Conservation (phyloP, 2,329 filamentous ascomycete species). For the Microcyclosporella mali region DNA sequence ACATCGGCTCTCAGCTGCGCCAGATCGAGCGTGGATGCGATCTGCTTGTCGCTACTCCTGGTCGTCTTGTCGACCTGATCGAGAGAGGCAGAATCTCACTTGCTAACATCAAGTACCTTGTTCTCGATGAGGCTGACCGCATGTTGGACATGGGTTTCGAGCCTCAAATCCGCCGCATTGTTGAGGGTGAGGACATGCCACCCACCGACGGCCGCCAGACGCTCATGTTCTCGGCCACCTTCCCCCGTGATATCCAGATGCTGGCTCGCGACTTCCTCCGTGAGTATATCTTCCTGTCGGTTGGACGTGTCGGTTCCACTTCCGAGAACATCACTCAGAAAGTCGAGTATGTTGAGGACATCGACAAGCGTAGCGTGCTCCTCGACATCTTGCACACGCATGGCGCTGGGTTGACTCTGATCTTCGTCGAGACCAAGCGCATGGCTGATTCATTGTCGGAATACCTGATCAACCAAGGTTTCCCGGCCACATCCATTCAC, state of each 20-base stretch:
- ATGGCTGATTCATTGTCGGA: conserved; percentile 98
- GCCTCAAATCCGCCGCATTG: conserved; percentile 96
- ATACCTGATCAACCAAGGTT: conserved; percentile 97
- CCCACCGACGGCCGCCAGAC: conserved; percentile 77
- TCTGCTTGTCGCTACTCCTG: conserved; percentile 91
- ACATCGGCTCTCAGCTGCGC: conserved; percentile 95
- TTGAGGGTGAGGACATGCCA: conserved; percentile 98
- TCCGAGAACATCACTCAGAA: conserved; percentile 99
- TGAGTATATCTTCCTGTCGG: conserved; percentile 98
- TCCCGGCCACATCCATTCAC: conserved; percentile 97
- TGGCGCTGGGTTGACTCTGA: conserved; percentile 79
- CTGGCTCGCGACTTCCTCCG: conserved; percentile 97
- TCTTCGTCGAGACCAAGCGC: conserved; percentile 99
- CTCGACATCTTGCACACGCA: conserved; percentile 97
- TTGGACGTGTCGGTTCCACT: conserved; percentile 95
- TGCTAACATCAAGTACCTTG: conserved; percentile 97
- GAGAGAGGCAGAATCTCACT: conserved; percentile 98
- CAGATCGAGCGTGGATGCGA: conserved; percentile 98
- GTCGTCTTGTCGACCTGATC: conserved; percentile 94
- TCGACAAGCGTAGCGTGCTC: conserved; percentile 95
- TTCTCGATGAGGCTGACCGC: conserved; percentile 97
- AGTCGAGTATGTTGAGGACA: conserved; percentile 94
- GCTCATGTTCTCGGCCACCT: conserved; percentile 99
- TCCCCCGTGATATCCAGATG: conserved; percentile 99
- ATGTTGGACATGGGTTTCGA: conserved; percentile 99